Evolutionary conservation across 441 rosid species (phyloP).

Genomic region (Adansonia gregorii): DNA sequence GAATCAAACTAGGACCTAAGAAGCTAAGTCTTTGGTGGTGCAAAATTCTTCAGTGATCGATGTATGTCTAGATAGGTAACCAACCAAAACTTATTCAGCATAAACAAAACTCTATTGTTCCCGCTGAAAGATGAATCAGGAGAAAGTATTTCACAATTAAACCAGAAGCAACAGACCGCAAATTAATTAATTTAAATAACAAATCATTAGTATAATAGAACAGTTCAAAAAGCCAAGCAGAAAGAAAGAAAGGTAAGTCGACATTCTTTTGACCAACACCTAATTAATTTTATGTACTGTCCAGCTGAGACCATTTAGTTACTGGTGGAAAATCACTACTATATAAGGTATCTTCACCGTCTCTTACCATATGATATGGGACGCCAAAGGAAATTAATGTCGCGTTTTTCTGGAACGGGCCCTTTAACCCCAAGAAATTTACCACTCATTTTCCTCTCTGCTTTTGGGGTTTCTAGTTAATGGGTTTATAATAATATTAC

Average conservation of each 20-base stretch:
- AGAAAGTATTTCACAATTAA: not conserved
- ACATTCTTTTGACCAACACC: slow-evolving; percentile 17
- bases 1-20: not conserved
- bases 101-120: not conserved
- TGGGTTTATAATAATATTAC: no score
- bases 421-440: no score
- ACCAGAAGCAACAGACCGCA: not conserved
- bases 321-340: not conserved
- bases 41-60: not conserved
- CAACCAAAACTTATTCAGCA: slow-evolving; percentile 26
- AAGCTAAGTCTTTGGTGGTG: not conserved
- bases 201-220: not conserved
- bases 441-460: no score
- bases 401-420: no score
- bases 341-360: not conserved
- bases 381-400: no score
- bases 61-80: slow-evolving; percentile 17
- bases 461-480: no score
- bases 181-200: not conserved
- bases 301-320: not conserved
- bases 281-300: not conserved
- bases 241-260: not conserved
- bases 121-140: not conserved
- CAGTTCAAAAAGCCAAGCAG: not conserved
- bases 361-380: not conserved